phyloP scores from a whole-genome alignment of 352 stramenopile species.

The Phytophthora vignae region DNA sequence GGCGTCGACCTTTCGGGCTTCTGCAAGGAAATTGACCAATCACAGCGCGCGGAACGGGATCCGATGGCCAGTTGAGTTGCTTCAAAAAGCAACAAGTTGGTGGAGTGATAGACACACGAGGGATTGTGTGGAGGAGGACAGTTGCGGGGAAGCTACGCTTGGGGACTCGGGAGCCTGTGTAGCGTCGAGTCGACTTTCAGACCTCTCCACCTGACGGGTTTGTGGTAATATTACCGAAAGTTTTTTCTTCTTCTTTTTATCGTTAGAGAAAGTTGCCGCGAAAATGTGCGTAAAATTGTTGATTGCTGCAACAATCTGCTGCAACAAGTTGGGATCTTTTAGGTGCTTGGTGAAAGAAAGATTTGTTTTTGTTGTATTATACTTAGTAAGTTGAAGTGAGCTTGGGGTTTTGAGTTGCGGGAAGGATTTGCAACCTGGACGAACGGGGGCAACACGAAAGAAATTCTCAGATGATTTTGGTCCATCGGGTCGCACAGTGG shows the following conservation, averaged over 20 bases:
- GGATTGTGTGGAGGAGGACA: not conserved
- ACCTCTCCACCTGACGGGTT: not conserved
- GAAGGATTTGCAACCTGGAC: not conserved
- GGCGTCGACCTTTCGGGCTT: slow-evolving; percentile 24
- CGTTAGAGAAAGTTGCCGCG: no score
- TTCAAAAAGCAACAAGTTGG: not conserved
- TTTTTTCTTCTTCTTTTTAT: no score
- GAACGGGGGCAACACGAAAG: slow-evolving; percentile 17
- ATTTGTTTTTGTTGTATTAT: no score
- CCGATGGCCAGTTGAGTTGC: not conserved
- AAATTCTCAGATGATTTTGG: slow-evolving; percentile 27
- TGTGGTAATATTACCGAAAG: no score
- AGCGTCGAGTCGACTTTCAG: not conserved
- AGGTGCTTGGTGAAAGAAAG: no score
- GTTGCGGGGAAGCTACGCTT: not conserved
- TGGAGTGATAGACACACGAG: not conserved
- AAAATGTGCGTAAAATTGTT: no score
- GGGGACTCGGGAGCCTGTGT: not conserved
- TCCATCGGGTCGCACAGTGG: slow-evolving; percentile 21
- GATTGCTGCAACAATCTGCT: no score
- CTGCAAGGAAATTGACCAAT: slow-evolving; percentile 30
- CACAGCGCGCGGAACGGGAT: slow-evolving; percentile 11
- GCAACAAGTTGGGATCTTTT: no score
- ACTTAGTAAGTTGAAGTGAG: no score
- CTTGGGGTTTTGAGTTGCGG: not conserved